Conservation (phyloP, 1,139 yeast genomes). For the Pichia sp. region DNA sequence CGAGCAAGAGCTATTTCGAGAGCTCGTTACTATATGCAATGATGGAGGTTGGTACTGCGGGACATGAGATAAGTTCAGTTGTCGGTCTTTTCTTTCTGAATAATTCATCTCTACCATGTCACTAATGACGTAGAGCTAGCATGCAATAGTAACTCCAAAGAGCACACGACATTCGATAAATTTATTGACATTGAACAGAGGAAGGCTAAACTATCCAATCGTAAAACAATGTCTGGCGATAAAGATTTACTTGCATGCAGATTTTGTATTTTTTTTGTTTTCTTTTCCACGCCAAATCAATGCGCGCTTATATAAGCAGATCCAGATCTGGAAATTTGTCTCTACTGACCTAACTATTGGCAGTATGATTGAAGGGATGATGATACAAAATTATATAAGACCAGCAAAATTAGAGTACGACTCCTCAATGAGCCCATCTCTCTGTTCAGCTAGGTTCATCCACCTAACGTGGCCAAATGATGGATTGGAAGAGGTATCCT, state of each 20-base stretch:
- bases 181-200: neutral
- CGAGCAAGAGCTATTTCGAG: constrained; percentile 5
- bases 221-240: neutral
- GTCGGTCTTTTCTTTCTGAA: neutral
- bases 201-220: neutral
- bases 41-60: neutral
- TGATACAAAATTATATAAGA: neutral
- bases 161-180: neutral
- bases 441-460: constrained; percentile 61
- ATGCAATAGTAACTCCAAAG: neutral
- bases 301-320: neutral
- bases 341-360: neutral
- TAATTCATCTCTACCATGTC: neutral
- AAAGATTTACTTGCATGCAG: neutral
- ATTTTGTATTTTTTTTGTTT: neutral
- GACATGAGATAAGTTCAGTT: neutral
- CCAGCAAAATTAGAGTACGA: constrained; percentile 34
- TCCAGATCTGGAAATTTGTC: neutral
- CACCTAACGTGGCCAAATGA: constrained; percentile 49
- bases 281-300: neutral
- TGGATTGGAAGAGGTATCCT: constrained; percentile 31
- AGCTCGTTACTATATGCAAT: neutral
- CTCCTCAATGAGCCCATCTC: constrained; percentile 47
- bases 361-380: neutral
- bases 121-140: neutral